phyloP scores from a whole-genome alignment of 1,284 basidiomycete genomes.

The Mycena sp. region DNA sequence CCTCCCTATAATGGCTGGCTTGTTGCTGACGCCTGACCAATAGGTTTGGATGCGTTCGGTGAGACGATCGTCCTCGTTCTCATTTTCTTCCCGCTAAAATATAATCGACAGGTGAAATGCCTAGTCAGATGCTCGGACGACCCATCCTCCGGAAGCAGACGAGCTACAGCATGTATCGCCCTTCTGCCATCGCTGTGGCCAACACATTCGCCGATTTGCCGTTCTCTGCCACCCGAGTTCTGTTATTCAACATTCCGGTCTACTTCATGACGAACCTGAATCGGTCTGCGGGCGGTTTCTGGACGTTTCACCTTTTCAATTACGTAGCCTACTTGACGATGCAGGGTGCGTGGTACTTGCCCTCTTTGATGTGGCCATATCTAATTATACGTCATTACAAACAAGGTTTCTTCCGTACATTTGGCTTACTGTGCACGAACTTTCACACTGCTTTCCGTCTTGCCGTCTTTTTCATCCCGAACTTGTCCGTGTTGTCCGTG shows the following conservation, averaged over 20 bases:
- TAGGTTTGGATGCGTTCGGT: constrained; percentile 75
- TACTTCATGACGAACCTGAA: constrained; percentile 81
- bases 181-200: constrained; percentile 76
- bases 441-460: constrained; percentile 73
- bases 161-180: constrained; percentile 85
- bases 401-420: constrained; percentile 73
- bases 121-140: constrained; percentile 78
- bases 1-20: constrained; percentile 29
- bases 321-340: constrained; percentile 69
- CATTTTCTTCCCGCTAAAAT: background rate
- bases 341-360: constrained; percentile 48
- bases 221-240: constrained; percentile 70
- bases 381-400: no score
- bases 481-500: constrained; percentile 52
- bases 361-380: background rate
- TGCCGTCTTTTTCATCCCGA: constrained; percentile 70
- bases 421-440: constrained; percentile 71
- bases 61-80: constrained; percentile 55
- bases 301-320: constrained; percentile 75
- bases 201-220: constrained; percentile 83
- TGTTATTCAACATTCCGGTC: constrained; percentile 75
- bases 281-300: constrained; percentile 72
- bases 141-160: constrained; percentile 78
- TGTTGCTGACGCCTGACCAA: no score
- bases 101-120: constrained; percentile 36